phyloP scores from a whole-genome alignment of 805 yeast genomes.

The Metahyphopichia silvanorum region DNA sequence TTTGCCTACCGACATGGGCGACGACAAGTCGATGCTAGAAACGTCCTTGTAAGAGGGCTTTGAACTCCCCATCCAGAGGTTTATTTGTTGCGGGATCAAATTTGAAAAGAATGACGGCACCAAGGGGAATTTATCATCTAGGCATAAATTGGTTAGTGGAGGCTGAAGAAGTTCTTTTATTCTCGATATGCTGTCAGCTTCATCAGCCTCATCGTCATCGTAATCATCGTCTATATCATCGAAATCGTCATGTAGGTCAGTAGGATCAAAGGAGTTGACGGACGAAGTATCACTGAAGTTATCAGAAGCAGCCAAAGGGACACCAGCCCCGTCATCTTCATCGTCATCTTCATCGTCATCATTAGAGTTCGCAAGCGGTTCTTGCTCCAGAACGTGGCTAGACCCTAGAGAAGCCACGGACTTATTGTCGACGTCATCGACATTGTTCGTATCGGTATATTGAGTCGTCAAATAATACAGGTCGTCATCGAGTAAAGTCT shows the following conservation, averaged over 20 bases:
- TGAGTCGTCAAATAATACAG: conserved; percentile 67
- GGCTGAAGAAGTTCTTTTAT: conserved; percentile 54
- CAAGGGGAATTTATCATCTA: conserved; percentile 31
- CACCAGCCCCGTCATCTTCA: conserved; percentile 7
- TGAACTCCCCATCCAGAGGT: conserved; percentile 66
- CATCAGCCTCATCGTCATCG: conserved; percentile 16
- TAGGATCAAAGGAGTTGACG: conserved; percentile 39
- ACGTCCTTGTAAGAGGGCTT: conserved; percentile 6
- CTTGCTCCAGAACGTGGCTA: conserved; percentile 4
- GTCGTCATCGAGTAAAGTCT: conserved; percentile 41
- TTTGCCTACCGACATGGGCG: conserved; percentile 51
- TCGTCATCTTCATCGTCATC: conserved; percentile 11
- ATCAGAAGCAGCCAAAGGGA: no score
- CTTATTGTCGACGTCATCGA: conserved; percentile 3
- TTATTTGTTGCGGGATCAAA: conserved; percentile 66
- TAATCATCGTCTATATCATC: conserved; percentile 34
- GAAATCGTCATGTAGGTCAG: conserved; percentile 48
- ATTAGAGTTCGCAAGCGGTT: conserved; percentile 9
- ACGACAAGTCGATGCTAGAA: conserved; percentile 25
- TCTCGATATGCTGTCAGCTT: conserved; percentile 23
- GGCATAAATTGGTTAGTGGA: conserved; percentile 48
- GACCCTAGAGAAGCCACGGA: conserved; percentile 11
- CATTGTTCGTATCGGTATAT: conserved; percentile 47
- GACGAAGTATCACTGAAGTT: conserved; percentile 18
- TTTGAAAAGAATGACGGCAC: conserved; percentile 38